Evolutionary conservation across 352 stramenopile genomes (phyloP).

Genomic region (Thalassiosira allenii): DNA sequence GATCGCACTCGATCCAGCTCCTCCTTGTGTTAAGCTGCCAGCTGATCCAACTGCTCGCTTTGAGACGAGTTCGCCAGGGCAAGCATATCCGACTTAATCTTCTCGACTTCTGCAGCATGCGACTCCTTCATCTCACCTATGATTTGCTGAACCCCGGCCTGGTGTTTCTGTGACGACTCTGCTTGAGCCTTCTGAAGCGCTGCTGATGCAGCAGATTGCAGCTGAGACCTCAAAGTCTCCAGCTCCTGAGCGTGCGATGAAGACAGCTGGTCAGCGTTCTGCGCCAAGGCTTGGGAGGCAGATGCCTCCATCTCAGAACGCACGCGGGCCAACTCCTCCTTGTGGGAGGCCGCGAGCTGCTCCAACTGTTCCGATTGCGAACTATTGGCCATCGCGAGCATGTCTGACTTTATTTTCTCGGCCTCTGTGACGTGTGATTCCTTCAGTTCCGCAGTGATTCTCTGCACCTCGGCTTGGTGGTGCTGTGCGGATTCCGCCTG

Average conservation of each 20-base stretch:
- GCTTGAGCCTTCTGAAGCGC: conserved; percentile 7
- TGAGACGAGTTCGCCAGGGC: conserved; percentile 25
- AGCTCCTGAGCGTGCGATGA: conserved; percentile 18
- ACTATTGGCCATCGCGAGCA: conserved; percentile 40
- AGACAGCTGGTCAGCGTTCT: conserved; percentile 42
- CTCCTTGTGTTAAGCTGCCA: conserved; percentile 32
- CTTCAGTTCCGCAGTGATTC: conserved; percentile 58
- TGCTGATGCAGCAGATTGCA: not conserved
- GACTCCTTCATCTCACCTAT: conserved; percentile 18
- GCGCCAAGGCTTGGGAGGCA: conserved; percentile 48
- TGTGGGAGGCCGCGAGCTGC: conserved; percentile 20
- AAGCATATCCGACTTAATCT: conserved; percentile 21
- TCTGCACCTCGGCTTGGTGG: conserved; percentile 41
- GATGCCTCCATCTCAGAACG: conserved; percentile 39
- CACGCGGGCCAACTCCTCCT: conserved; percentile 18
- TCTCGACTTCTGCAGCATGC: conserved; percentile 22
- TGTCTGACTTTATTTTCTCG: conserved; percentile 47
- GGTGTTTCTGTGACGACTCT: conserved; percentile 23
- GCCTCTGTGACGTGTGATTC: conserved; percentile 41
- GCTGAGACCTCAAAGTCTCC: conserved; percentile 1
- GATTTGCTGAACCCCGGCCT: conserved; percentile 24
- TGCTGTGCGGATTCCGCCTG: conserved; percentile 44
- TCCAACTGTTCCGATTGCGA: conserved; percentile 47
- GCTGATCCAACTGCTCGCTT: conserved; percentile 31
- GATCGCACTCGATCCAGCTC: conserved; percentile 29